These are phyloP conservation scores for Fusarium foetens DNA, from an alignment of 2,329 filamentous ascomycete genomes.

Conservation along the genomic window DNA sequence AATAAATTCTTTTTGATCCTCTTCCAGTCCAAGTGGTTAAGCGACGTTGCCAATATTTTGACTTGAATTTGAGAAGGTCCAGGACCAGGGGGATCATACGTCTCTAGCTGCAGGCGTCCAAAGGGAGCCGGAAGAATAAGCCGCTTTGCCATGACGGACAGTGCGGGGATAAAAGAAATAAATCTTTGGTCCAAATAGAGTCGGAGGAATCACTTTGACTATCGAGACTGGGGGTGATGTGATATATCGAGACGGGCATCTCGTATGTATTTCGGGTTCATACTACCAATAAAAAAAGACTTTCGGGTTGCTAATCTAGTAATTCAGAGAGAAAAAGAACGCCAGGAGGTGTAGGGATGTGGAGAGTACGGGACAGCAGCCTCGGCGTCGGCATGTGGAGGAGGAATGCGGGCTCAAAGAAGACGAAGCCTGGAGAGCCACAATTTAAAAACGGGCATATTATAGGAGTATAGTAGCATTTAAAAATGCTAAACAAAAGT, in stretches of 20 bases:
- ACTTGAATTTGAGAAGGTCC: not conserved
- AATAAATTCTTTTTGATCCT: not conserved
- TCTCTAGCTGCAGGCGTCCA: not conserved
- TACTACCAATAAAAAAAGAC: no score
- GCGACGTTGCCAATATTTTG: not conserved
- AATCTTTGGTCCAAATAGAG: no score
- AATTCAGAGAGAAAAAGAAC: no score
- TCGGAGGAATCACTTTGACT: not conserved
- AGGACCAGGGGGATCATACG: not conserved
- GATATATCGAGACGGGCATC: not conserved
- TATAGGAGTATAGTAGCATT: not conserved
- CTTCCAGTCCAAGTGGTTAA: not conserved
- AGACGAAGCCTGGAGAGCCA: not conserved
- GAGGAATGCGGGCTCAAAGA: not conserved
- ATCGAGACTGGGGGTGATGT: not conserved
- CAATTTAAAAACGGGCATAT: not conserved
- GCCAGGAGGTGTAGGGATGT: not conserved
- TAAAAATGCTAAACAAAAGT: rapidly evolving
- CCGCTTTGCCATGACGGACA: not conserved
- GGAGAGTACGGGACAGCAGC: not conserved
- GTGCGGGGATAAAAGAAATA: not conserved
- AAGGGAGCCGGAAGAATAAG: not conserved
- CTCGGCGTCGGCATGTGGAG: not conserved
- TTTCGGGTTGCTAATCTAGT: no score
- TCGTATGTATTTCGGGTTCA: not conserved